A percentile compares a stretch with the other conserved stretches of the same genome.
Evolutionary conservation across 148 eudicot species (phyloP).

Genomic region (Tetragonia tetragonoides): DNA sequence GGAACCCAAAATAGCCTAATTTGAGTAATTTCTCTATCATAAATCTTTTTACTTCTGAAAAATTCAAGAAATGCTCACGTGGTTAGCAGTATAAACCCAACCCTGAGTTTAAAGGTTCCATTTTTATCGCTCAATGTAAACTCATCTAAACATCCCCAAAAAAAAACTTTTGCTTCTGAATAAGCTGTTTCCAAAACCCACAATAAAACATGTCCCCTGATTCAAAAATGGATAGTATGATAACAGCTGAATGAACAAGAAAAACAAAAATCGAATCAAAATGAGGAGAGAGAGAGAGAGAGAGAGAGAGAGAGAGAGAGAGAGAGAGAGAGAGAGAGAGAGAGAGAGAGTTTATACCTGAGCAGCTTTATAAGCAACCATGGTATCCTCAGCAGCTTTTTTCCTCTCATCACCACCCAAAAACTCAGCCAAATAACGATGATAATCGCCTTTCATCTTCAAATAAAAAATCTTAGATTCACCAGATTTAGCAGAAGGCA

Average conservation of each 20-base stretch:
- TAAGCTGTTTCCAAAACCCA: background rate
- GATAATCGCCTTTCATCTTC: constrained; percentile 38
- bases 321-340: background rate
- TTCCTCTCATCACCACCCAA: constrained; percentile 16
- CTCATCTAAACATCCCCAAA: no score
- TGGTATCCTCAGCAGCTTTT: constrained; percentile 31
- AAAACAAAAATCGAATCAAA: background rate
- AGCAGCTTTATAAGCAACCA: constrained; percentile 26
- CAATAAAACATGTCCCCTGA: background rate
- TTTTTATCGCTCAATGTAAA: no score
- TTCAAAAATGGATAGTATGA: background rate
- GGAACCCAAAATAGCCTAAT: no score
- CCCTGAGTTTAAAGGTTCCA: no score
- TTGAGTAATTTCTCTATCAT: no score
- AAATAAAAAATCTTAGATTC: constrained; percentile 27
- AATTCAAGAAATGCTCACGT: no score
- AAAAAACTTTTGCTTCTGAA: background rate
- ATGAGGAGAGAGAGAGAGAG: background rate
- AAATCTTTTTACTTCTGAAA: no score
- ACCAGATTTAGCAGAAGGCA: constrained; percentile 16
- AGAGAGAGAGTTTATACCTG: constrained; percentile 7
- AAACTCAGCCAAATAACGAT: constrained; percentile 33
- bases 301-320: background rate
- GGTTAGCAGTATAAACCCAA: no score
- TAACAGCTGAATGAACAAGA: background rate